Percentiles rank a stretch among this genome's conserved stretches.
phyloP scores from a whole-genome alignment of 2,329 filamentous ascomycete genomes.

The Alternaria arbusti region DNA sequence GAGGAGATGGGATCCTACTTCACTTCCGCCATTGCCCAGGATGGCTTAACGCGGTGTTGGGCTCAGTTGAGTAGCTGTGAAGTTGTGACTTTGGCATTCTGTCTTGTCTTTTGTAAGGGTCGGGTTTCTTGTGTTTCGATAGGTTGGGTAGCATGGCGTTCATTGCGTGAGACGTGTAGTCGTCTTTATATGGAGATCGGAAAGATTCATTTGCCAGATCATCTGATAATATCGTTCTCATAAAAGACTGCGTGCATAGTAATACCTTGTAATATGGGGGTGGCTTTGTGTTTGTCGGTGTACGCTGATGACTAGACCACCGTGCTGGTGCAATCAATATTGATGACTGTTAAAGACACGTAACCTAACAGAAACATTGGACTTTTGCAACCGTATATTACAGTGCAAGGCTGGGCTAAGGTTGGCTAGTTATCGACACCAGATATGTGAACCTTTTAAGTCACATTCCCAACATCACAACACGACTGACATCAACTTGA shows the following conservation, averaged over 20 bases:
- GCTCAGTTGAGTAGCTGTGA: not conserved
- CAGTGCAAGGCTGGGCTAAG: not conserved
- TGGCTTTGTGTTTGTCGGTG: not conserved
- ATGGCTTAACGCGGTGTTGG: constrained; percentile 4
- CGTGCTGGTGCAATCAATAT: not conserved
- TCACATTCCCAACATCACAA: not conserved
- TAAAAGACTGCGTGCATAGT: not conserved
- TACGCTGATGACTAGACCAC: not conserved
- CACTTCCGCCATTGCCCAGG: constrained; percentile 27
- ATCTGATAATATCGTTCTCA: not conserved
- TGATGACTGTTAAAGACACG: not conserved
- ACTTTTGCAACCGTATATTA: not conserved
- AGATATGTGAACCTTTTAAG: not conserved
- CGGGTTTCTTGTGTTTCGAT: not conserved
- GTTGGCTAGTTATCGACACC: not conserved
- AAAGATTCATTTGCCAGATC: not conserved
- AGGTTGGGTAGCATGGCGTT: not conserved
- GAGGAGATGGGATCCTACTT: constrained; percentile 23
- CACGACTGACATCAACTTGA: not conserved
- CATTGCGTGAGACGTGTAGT: not conserved
- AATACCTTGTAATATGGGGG: not conserved
- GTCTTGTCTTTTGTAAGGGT: not conserved
- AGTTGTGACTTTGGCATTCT: not conserved
- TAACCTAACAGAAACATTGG: not conserved
- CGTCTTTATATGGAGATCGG: not conserved